phyloP scores from a whole-genome alignment of 305 asterid genomes.

The Lippia alba region DNA sequence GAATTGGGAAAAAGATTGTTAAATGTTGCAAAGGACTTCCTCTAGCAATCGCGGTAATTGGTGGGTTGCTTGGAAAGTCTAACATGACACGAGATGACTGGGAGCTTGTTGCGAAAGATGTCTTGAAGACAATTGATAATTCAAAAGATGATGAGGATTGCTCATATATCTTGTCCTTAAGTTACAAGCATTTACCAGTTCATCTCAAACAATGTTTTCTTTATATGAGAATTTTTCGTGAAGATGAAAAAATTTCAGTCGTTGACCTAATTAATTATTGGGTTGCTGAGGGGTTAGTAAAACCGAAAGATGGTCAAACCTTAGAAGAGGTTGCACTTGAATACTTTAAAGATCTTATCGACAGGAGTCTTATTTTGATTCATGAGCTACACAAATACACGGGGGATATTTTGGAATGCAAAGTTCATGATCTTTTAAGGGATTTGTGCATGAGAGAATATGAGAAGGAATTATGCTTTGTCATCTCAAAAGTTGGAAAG shows the following conservation, averaged over 20 bases:
- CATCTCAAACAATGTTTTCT: constrained; percentile 35
- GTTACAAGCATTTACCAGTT: constrained; percentile 38
- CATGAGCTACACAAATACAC: background rate
- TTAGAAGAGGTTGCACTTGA: constrained; percentile 36
- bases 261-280: constrained; percentile 3
- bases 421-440: too few species aligned
- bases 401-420: too few species aligned
- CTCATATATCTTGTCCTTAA: constrained; percentile 31
- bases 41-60: background rate
- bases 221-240: background rate
- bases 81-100: constrained; percentile 24
- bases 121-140: constrained; percentile 24
- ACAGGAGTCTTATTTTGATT: constrained; percentile 35
- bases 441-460: background rate
- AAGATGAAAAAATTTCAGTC: background rate
- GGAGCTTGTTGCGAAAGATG: constrained; percentile 23
- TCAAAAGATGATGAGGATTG: background rate
- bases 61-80: constrained; percentile 37
- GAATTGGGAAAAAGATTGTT: constrained; percentile 4
- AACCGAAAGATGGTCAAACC: background rate
- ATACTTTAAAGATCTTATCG: background rate
- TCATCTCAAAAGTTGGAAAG: background rate
- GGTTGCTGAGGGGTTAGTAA: constrained; percentile 42
- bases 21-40: constrained; percentile 26
- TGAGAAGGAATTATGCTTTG: background rate